Evolutionary conservation across 495 filamentous ascomycete genomes (phyloP).

Genomic region (Xylaria palmicola): DNA sequence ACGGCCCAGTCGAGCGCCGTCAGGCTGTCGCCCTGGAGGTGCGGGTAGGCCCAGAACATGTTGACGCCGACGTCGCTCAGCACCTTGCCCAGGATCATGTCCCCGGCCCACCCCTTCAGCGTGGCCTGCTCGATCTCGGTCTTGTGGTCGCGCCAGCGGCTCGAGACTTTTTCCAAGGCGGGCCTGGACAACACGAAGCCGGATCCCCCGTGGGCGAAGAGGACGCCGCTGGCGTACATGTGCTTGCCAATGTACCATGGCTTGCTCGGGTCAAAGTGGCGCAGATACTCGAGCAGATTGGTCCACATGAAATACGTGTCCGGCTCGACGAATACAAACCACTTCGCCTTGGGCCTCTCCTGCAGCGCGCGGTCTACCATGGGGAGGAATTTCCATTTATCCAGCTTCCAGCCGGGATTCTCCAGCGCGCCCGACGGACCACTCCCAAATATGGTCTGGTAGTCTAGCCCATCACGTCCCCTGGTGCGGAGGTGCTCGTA

Average conservation of each 20-base stretch:
- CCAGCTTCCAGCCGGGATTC: constrained; percentile 18
- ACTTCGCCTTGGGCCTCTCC: constrained; percentile 11
- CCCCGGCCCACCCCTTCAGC: constrained; percentile 45
- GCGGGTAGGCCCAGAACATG: constrained; percentile 47
- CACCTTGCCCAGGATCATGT: constrained; percentile 46
- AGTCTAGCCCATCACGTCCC: constrained; percentile 12
- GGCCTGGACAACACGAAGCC: constrained; percentile 49
- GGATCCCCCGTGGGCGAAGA: constrained; percentile 51
- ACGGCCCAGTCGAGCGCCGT: constrained; percentile 39
- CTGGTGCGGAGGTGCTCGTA: constrained; percentile 14
- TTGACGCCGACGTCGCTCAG: constrained; percentile 36
- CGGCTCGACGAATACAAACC: constrained; percentile 15
- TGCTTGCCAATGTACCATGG: constrained; percentile 47
- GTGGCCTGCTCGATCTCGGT: constrained; percentile 22
- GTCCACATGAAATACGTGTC: constrained; percentile 15
- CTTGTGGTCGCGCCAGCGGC: constrained; percentile 15
- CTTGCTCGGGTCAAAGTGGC: constrained; percentile 37
- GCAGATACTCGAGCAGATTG: constrained; percentile 15
- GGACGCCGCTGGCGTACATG: constrained; percentile 26
- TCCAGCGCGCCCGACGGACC: constrained; percentile 7
- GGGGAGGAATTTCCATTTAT: constrained; percentile 17
- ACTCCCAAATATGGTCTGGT: constrained; percentile 9
- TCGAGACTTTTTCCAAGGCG: constrained; percentile 38
- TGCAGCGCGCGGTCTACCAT: constrained; percentile 11
- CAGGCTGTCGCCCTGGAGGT: constrained; percentile 32